Conservation (phyloP, 805 yeast genomes). For the Suhomyces prunicola region DNA sequence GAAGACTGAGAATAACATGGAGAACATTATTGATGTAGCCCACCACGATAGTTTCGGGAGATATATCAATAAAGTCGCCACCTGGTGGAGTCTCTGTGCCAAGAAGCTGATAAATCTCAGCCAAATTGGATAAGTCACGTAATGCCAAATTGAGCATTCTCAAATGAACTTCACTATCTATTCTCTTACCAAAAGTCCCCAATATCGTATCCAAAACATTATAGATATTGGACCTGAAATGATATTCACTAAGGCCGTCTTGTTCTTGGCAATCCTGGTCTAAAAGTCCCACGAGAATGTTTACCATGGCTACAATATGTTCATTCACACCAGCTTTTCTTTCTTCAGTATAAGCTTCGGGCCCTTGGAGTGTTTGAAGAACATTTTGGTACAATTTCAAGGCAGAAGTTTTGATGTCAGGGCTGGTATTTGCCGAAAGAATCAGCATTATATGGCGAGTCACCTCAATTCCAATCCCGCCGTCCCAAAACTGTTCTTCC, state of each 20-base stretch:
- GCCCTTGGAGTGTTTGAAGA: slow-evolving; percentile 49
- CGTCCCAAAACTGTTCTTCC: slow-evolving; percentile 82
- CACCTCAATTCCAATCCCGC: slow-evolving; percentile 59
- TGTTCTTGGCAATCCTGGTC: not conserved
- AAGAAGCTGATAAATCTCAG: not conserved
- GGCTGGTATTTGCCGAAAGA: slow-evolving; percentile 21
- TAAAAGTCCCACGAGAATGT: slow-evolving; percentile 16
- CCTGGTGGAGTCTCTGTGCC: not conserved
- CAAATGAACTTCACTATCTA: slow-evolving; percentile 16
- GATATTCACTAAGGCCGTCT: not conserved
- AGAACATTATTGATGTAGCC: slow-evolving; percentile 29
- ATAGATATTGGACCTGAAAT: slow-evolving; percentile 20
- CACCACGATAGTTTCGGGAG: slow-evolving; percentile 17
- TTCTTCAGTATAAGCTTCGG: slow-evolving; percentile 41
- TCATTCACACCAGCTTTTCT: slow-evolving; percentile 34
- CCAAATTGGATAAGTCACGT: slow-evolving; percentile 21
- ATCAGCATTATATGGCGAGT: slow-evolving; percentile 48
- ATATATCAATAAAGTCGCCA: slow-evolving; percentile 3
- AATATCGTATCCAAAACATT: slow-evolving; percentile 21
- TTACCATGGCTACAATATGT: slow-evolving; percentile 19
- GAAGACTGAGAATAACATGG: slow-evolving; percentile 30
- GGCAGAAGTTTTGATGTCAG: slow-evolving; percentile 46
- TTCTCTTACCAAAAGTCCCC: slow-evolving; percentile 26
- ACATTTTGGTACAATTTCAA: slow-evolving; percentile 53
- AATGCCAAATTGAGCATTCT: slow-evolving; percentile 13